Conservation (phyloP, 192 early-diverging fungal species). For the Powellomyces hirtus region DNA sequence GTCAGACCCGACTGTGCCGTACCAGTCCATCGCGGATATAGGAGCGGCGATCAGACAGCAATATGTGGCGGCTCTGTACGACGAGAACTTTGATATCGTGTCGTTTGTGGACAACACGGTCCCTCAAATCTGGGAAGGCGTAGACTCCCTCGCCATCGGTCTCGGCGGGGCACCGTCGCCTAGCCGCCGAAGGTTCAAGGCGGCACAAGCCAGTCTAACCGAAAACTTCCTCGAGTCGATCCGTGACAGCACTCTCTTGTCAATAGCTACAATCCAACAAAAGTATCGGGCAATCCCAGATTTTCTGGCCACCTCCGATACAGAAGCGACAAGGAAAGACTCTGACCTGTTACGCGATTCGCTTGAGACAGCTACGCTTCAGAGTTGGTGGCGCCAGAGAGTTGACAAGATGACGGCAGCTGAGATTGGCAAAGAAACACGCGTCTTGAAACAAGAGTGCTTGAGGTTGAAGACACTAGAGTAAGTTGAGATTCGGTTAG, state of each 20-base stretch:
- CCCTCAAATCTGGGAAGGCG: background rate
- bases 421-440: background rate
- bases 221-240: background rate
- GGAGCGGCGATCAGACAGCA: background rate
- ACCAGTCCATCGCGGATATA: background rate
- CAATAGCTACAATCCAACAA: background rate
- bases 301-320: background rate
- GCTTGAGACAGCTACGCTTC: background rate
- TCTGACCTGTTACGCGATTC: background rate
- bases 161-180: background rate
- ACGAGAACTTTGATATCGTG: background rate
- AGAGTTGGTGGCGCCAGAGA: background rate
- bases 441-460: background rate
- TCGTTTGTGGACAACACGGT: background rate
- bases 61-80: background rate
- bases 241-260: background rate
- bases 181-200: background rate
- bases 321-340: background rate
- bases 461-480: background rate
- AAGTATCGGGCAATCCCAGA: conserved; percentile 3
- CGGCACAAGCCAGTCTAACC: background rate
- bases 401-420: background rate
- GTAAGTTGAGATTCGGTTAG: background rate
- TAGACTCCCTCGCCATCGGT: background rate
- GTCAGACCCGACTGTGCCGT: background rate